Evolutionary conservation across 2,329 filamentous ascomycete genomes (phyloP), one percentile per base, ranked within the genome.

Genomic region (Botrytis byssoidea): DNA sequence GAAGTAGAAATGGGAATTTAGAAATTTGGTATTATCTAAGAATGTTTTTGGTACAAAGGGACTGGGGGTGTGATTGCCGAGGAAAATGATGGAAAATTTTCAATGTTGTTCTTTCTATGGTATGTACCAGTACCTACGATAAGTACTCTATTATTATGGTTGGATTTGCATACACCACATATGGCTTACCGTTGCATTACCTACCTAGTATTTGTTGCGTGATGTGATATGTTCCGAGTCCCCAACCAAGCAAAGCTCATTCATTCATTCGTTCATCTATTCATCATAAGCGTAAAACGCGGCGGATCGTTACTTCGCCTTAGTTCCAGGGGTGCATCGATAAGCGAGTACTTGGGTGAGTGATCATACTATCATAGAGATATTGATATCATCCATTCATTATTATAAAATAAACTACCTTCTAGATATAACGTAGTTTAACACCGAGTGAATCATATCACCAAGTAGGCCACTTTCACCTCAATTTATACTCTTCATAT

Each of bases 281-380:
- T 14, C 40, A 22, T 48, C 20, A 51, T 12, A 25, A 51, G 48
- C 25, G 25, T 51, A 14, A n/a, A 44, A 65, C 12, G 29, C 59
- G 20, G 35, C 25, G 42, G 40, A 68, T 68, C 55, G 22, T 65
- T 20, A 51, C 46, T 66, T 57, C 37, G 55, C 29, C 57, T 64
- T 63, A 70, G 61, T 64, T 63, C 40, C 42, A 71, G 42, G 69
- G 69, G 69, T 44, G 55, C 40, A 29, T n/a, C 48, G 57, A 71
- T 64, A 71, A 71, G 69, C 69, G 69, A 71, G 42, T 16, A n/a
- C 57, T 51, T 68, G 68, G 35, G 18, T 68, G 46, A 35, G 35
- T 35, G 35, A 35, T 35, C 35, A 35, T 35, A 35, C 35, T 35
- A 35, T 22, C 7, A 35, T n/a, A 16, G 10, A 46, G 46, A 51